Conservation (phyloP, 140 eudicot genomes). For the Anethum foeniculum region DNA sequence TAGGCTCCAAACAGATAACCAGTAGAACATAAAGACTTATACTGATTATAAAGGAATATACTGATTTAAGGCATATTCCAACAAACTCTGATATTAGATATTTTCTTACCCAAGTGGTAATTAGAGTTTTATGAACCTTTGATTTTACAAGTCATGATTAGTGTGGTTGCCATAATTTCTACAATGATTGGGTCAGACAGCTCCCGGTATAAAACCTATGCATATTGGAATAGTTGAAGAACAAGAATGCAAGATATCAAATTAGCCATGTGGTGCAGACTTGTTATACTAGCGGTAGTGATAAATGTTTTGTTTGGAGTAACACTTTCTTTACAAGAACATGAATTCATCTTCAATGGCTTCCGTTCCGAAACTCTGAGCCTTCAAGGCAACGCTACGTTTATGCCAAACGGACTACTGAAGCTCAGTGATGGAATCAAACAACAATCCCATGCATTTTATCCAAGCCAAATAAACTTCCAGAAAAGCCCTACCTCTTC, state of each 20-base stretch:
- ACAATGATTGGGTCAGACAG: too few relatives aligned
- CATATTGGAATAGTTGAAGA: neutral
- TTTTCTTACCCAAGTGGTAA: too few relatives aligned
- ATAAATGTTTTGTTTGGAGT: neutral
- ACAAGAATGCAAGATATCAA: neutral
- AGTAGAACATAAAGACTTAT: too few relatives aligned
- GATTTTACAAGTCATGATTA: too few relatives aligned
- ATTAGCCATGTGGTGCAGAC: neutral
- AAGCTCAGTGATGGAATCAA: slow-evolving; percentile 16
- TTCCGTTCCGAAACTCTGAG: neutral
- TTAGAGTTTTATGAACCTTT: too few relatives aligned
- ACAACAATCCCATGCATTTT: slow-evolving; percentile 15
- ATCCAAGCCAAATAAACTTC: slow-evolving; percentile 4
- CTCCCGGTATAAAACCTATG: neutral
- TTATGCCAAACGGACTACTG: slow-evolving; percentile 16
- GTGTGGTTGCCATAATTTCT: too few relatives aligned
- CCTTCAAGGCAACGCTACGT: slow-evolving; percentile 13
- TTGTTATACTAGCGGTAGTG: neutral
- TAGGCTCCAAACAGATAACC: too few relatives aligned
- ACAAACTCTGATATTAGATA: too few relatives aligned
- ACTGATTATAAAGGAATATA: too few relatives aligned
- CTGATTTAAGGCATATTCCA: too few relatives aligned
- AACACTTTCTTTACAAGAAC: neutral
- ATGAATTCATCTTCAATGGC: neutral
- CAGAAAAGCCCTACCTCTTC: neutral